Base-by-base conservation (phyloP, 2,329 filamentous ascomycete genomes). In the Aspergillus clavatus region DNA sequence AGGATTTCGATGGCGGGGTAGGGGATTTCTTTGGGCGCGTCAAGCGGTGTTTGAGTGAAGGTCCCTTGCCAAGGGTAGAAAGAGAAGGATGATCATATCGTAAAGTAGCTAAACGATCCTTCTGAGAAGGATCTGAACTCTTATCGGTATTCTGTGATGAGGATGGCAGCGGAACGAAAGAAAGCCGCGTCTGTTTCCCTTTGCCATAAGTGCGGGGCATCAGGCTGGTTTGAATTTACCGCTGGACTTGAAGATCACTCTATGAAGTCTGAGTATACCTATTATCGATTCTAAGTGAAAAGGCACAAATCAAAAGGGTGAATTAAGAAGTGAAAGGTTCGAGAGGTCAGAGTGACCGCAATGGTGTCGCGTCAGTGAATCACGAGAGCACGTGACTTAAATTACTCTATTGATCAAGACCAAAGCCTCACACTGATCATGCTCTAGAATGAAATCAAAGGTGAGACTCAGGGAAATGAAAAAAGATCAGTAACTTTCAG, bases 151-250 rank as follows among this genome's bases (percentile, higher is more conserved):
- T 57, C 5, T 56, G 52, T 5, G 65, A 58, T 1, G 61, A 51
- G 10, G 63, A 58, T 24, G 60, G 47, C 11, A 65, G 43, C 18
- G 71, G 57, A 8, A 66, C 61, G 51, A 73, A 73, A n/a, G 67
- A 53, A 29, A 74, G 63, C 38, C 67, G 68, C 40, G 70, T 69
- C 55, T 74, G 71, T 53, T 67, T 67, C 41, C 48, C 50, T 51
- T 64, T 66, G 36, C 52, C 51, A 36, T 55, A 51, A 41, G 54
- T 61, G 54, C 61, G 60, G 47, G 63, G 58, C 64, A 66, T 66
- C 8, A 21, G 40, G 40, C 46, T 40, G 19, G 12, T 14, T 21
- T 14, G 4, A 10, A 23, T 22, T 11, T n/a, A n/a, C n/a, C n/a
- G n/a, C n/a, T n/a, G n/a, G n/a, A n/a, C n/a, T n/a, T n/a, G n/a